A percentile compares a stretch with the other conserved stretches of the same genome.
These are phyloP conservation scores for Alternaria gaisen DNA, from an alignment of 2,329 filamentous ascomycete species.

Conservation along the genomic window DNA sequence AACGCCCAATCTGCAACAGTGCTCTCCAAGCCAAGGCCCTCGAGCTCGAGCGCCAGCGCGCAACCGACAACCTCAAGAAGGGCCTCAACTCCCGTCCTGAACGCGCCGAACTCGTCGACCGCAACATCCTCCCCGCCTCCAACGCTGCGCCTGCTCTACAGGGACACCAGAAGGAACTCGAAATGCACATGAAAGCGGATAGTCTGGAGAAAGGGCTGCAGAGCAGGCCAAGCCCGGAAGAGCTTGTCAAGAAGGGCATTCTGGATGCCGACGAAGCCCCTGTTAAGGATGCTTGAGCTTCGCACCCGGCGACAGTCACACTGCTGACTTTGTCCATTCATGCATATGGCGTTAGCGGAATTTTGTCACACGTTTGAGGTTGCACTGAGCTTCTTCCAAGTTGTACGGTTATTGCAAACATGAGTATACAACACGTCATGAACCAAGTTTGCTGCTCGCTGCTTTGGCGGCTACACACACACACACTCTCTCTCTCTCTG, in stretches of 20 bases:
- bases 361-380: conserved; percentile 5
- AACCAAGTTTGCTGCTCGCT: not conserved
- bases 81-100: conserved; percentile 70
- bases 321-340: not conserved
- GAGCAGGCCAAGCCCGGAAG: conserved; percentile 77
- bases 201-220: conserved; percentile 87
- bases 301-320: not conserved
- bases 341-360: conserved; percentile 8
- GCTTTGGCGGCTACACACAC: too few relatives aligned
- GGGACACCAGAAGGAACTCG: conserved; percentile 83
- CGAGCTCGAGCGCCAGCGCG: conserved; percentile 71
- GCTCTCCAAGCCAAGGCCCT: conserved; percentile 69
- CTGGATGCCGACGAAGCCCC: conserved; percentile 60
- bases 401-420: conserved; percentile 14
- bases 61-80: conserved; percentile 70
- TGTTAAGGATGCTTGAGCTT: conserved; percentile 35
- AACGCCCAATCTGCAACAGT: conserved; percentile 46
- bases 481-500: too few relatives aligned
- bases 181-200: conserved; percentile 87
- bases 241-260: conserved; percentile 81
- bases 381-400: not conserved
- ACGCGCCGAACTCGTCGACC: conserved; percentile 79
- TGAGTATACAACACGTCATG: not conserved
- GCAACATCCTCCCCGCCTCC: conserved; percentile 85
- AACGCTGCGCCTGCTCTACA: conserved; percentile 80